A percentile compares a stretch with the other conserved stretches of the same genome.
phyloP scores from a whole-genome alignment of 2,329 filamentous ascomycete genomes.

The Macrophomina tecta region DNA sequence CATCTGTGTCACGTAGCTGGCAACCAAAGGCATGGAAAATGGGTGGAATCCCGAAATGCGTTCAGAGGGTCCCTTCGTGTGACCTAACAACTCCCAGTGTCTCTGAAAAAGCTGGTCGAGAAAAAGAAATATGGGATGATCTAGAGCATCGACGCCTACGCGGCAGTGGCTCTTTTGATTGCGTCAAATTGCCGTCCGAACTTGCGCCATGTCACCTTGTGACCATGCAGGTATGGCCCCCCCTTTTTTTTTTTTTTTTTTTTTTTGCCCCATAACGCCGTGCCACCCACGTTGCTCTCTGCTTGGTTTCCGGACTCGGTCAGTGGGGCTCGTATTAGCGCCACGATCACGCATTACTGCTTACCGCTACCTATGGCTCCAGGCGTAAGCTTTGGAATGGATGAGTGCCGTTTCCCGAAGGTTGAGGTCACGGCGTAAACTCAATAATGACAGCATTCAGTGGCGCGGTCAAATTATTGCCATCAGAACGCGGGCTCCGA shows the following conservation, averaged over 20 bases:
- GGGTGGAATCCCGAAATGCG: background rate
- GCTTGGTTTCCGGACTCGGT: background rate
- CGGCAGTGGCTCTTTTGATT: background rate
- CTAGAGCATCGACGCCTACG: background rate
- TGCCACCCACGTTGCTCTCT: background rate
- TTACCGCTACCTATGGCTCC: constrained; percentile 14
- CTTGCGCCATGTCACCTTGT: background rate
- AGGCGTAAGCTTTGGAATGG: constrained; percentile 1
- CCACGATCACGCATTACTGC: constrained; percentile 15
- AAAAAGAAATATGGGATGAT: background rate
- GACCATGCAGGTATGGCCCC: background rate
- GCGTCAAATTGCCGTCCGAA: background rate
- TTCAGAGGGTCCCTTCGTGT: background rate
- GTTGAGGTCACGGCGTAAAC: background rate
- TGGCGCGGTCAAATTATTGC: constrained; percentile 2
- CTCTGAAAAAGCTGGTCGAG: background rate
- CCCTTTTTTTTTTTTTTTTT: background rate
- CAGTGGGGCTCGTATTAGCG: background rate
- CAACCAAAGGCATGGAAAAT: no score
- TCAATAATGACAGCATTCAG: background rate
- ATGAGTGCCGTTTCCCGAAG: constrained; percentile 12
- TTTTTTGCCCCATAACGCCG: background rate
- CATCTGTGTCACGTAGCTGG: no score
- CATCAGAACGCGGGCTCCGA: background rate
- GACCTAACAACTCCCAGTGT: background rate